These are phyloP conservation scores for Debaryomyces udenii DNA, from an alignment of 1,139 yeast species.

Conservation along the genomic window DNA sequence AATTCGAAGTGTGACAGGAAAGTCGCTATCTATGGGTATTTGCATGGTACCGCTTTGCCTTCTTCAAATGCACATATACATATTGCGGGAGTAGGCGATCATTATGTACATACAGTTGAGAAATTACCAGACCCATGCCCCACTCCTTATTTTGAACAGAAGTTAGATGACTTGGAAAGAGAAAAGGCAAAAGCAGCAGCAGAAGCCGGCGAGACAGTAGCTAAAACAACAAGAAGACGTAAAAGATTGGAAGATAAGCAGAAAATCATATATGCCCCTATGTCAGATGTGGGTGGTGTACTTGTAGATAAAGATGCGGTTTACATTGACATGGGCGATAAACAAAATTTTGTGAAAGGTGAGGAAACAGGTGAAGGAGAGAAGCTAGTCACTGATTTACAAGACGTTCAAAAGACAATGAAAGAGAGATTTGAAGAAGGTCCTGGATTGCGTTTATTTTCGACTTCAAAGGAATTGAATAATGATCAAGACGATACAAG, in stretches of 20 bases:
- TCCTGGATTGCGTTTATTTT: slow-evolving; percentile 74
- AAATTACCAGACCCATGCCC: slow-evolving; percentile 98
- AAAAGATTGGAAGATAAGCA: slow-evolving; percentile 92
- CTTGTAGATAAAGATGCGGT: slow-evolving; percentile 97
- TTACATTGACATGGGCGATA: slow-evolving; percentile 80
- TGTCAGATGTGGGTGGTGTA: slow-evolving; percentile 99
- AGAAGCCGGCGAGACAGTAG: slow-evolving; percentile 56
- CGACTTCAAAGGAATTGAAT: slow-evolving; percentile 56
- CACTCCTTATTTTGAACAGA: slow-evolving; percentile 89
- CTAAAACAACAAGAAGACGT: slow-evolving; percentile 68
- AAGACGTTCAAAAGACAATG: slow-evolving; percentile 64
- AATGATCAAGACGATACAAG: slow-evolving; percentile 40
- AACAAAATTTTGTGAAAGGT: slow-evolving; percentile 62
- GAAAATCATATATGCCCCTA: slow-evolving; percentile 95
- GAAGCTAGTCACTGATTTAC: slow-evolving; percentile 78
- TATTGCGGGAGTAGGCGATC: slow-evolving; percentile 95
- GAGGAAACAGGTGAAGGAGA: slow-evolving; percentile 79
- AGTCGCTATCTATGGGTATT: slow-evolving; percentile 89
- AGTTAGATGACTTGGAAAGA: slow-evolving; percentile 75
- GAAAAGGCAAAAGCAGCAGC: slow-evolving; percentile 67
- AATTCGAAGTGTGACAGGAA: slow-evolving; percentile 86
- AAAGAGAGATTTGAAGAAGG: slow-evolving; percentile 64
- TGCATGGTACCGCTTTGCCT: slow-evolving; percentile 91
- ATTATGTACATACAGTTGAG: slow-evolving; percentile 73
- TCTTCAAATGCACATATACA: slow-evolving; percentile 78